Evolutionary conservation across 2,329 filamentous ascomycete genomes (phyloP), one percentile per base, ranked within the genome.

Genomic region (Sclerotinia subarctica): DNA sequence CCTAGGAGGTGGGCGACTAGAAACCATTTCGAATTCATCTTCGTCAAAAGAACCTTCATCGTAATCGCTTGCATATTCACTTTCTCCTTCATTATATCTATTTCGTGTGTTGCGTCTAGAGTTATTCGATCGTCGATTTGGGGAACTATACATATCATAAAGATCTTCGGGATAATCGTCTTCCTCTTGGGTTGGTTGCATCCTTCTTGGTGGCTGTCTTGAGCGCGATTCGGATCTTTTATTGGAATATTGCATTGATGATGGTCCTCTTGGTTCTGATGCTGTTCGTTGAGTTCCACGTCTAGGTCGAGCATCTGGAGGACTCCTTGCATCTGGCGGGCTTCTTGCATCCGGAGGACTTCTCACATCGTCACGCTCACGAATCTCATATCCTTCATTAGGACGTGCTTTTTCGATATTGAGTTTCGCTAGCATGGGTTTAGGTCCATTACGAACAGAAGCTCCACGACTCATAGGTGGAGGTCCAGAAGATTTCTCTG

Each of bases 1-100:
- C 32, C 76, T 71, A 24, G 78, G 75, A 32, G 58, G 67, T 58
- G 79, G 78, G 74, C 84, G 81, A 60, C 82, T 83, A 10, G 85
- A 87, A 46, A 94, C 81, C 83, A 94, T 93, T 76, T 96, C 92
- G 70, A 94, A 94, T 29, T 93, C 90, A 24, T 85, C 88, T 71
- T 93, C 89, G 71, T 95, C 89, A 62, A 93, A 86, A 1, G 86
- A 89, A 2, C 84, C 84, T 62, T 88, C 87, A 69, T 91, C 89
- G 73, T 90, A 89, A 67, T 90, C 88, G 73, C 89, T 90, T n/a
- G 84, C 88, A 68, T 88, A 88, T 60, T 92, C 90, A 0, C 92
- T 90, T 69, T 94, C 91, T 72, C 96, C 93, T 70, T 94, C 91
- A 72, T 91, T 90, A 76, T 91, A 93, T 64, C 86, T 84, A 52